These are phyloP conservation scores for Yamadazyma endophytica DNA, from an alignment of 805 yeast genomes.

Conservation along the genomic window DNA sequence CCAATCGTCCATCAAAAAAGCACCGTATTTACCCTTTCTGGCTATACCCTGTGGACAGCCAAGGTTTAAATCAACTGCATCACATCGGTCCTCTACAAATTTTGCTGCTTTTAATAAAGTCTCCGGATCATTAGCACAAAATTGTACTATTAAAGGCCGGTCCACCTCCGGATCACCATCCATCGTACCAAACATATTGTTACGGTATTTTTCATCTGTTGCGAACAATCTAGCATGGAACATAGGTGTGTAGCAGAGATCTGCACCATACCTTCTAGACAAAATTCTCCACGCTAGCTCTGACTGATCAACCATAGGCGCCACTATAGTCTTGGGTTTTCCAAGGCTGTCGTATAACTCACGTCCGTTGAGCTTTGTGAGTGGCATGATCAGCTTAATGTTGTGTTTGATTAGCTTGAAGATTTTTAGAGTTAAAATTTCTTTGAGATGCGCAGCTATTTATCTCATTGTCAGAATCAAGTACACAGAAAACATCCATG, in stretches of 20 bases:
- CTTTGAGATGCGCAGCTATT: too few species aligned
- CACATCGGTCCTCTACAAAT: slow-evolving; percentile 76
- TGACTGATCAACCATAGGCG: slow-evolving; percentile 98
- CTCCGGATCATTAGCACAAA: slow-evolving; percentile 95
- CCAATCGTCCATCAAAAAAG: slow-evolving; percentile 98
- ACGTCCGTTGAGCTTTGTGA: slow-evolving; percentile 46
- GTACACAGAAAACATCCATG: too few species aligned
- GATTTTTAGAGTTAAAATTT: too few species aligned
- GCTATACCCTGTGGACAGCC: slow-evolving; percentile 99
- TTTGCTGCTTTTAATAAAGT: slow-evolving; percentile 77
- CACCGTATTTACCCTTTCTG: slow-evolving; percentile 88
- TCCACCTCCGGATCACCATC: slow-evolving; percentile 74
- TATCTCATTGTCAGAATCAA: too few species aligned
- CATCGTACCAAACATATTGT: slow-evolving; percentile 60
- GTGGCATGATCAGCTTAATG: slow-evolving; percentile 1
- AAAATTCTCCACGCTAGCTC: slow-evolving; percentile 94
- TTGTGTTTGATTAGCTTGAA: too few species aligned
- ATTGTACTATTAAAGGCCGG: slow-evolving; percentile 88
- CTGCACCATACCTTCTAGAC: slow-evolving; percentile 87
- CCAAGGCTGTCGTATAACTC: slow-evolving; percentile 68
- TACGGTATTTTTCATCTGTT: slow-evolving; percentile 74
- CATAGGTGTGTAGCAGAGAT: slow-evolving; percentile 95
- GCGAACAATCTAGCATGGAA: slow-evolving; percentile 89
- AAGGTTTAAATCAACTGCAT: slow-evolving; percentile 90
- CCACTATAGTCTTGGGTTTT: slow-evolving; percentile 78